Percentiles rank a stretch among this genome's conserved stretches.
phyloP scores from a whole-genome alignment of 108 stramenopile species.

The Hondaea fermentalgiana region DNA sequence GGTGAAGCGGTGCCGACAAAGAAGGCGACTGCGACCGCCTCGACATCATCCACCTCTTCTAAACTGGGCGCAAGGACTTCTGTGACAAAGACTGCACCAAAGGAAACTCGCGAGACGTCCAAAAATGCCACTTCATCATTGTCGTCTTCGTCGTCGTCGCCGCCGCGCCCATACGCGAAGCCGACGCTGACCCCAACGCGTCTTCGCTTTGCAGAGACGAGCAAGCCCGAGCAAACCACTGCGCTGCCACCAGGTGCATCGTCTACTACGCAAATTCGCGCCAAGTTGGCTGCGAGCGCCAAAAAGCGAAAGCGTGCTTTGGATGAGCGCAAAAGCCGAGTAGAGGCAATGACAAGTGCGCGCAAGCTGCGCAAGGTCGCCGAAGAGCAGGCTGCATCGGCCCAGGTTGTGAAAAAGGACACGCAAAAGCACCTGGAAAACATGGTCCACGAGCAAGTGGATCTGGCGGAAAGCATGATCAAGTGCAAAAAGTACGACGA shows the following conservation, averaged over 20 bases:
- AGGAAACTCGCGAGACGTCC: background rate
- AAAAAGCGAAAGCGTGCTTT: background rate
- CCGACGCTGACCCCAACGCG: background rate
- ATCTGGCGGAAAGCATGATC: background rate
- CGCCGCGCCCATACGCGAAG: no score
- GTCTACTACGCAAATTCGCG: background rate
- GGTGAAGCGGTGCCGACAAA: background rate
- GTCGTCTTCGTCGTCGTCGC: background rate
- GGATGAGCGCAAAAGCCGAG: background rate
- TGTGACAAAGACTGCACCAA: background rate
- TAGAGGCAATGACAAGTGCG: background rate
- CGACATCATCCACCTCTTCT: background rate
- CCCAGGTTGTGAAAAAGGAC: conserved; percentile 2
- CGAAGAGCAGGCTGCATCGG: background rate
- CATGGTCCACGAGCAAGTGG: background rate
- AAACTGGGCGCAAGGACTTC: background rate
- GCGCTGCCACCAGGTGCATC: background rate
- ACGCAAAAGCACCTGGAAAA: background rate
- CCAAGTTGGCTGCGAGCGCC: background rate
- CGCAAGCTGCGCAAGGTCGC: background rate
- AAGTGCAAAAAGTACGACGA: background rate
- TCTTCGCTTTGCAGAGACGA: background rate
- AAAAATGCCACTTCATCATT: no score
- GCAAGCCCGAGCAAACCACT: background rate
- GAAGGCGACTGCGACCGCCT: background rate